Base-by-base conservation (phyloP, 495 filamentous ascomycete species). In the Chlorociboria aeruginascens region DNA sequence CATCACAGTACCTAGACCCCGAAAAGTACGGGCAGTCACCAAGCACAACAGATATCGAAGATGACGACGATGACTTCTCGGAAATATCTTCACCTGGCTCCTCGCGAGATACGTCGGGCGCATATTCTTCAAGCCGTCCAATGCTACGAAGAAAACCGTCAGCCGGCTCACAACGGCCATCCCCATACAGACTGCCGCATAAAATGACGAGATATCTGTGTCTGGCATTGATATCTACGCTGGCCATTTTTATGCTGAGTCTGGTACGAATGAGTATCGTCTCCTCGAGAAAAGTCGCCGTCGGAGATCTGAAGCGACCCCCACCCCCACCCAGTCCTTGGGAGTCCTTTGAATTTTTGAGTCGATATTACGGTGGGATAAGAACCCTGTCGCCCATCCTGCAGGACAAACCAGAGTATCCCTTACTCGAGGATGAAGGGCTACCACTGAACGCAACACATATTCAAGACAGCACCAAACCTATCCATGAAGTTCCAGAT, bases 321-420 rank as follows among this genome's bases (percentile, higher is more conserved):
- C 69, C 72, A 3, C 63, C 75, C 3, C 63, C 71, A 0, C 72
- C 75, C n/a, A 77, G 77, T 3, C 61, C 68, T 39, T 95, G 89
- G 89, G 85, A 93, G 59, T 69, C 68, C 4, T 95, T 93, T 60
- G 78, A 78, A 0, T 88, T 92, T 59, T 63, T 95, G 48, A 79
- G 73, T 40, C 71, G 88, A 45, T 95, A 95, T 61, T 83, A 92
- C 61, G 89, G 89, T 12, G 89, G 89, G 0, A 69, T 95, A 39
- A 69, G 76, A 49, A 79, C 69, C 2, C 54, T 95, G 49, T 76
- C 85, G 0, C 61, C 76, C 7, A 68, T 78, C 38, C 58, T 63
- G 12, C 66, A 82, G 9, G 86, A 83, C 49, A 61, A 70, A 1
- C 81, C 89, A 9, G 84, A 95, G 59, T 95, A 88, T 60, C 86